Evolutionary conservation across 768 basidiomycete species (phyloP), one percentile per base, ranked within the genome.

Genomic region (Amanita muscaria): DNA sequence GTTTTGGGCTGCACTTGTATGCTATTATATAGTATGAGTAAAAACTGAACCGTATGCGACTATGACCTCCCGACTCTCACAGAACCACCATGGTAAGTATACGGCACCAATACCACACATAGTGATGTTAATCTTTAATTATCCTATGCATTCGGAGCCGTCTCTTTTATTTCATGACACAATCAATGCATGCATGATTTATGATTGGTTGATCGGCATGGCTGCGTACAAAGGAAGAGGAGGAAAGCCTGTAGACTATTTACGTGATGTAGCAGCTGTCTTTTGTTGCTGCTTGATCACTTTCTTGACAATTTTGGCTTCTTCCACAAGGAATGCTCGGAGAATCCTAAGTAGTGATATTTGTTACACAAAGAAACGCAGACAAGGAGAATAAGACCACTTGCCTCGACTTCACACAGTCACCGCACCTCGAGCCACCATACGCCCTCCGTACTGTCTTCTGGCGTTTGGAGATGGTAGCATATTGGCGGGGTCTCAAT

Each of bases 291-390:
- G 83, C 76, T 96, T 96, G 77, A 97, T 92, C 56, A 98, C 94
- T 70, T 80, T 85, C 83, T 99, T 99, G 62, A 99, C 96, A 58
- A 99, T 98, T 76, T 98, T 98, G 35, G 96, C 96, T 74, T 99
- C 96, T 76, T 98, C 96, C 31, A 99, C 88, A 49, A 99, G 70
- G 83, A 99, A 99, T 51, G 96, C 92, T 49, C 96, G 88, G 56
- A 98, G 84, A 57, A 99, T 93, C 51, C 96, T 97, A 51, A 0
- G 3, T 10, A 9, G 10, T 21, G 16, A 27, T n/a, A 40, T 44
- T 25, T 53, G 46, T 30, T 21, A 22, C 5, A 36, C 5, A 33
- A 51, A 51, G 39, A 51, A 45, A 29, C 22, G 38, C 21, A 27
- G 15, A 37, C 29, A 21, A 18, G 7, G 22, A 36, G 0, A 16